A percentile compares a stretch with the other conserved stretches of the same genome.
phyloP scores from a whole-genome alignment of 2,329 filamentous ascomycete genomes.

The Colletotrichum sidae region DNA sequence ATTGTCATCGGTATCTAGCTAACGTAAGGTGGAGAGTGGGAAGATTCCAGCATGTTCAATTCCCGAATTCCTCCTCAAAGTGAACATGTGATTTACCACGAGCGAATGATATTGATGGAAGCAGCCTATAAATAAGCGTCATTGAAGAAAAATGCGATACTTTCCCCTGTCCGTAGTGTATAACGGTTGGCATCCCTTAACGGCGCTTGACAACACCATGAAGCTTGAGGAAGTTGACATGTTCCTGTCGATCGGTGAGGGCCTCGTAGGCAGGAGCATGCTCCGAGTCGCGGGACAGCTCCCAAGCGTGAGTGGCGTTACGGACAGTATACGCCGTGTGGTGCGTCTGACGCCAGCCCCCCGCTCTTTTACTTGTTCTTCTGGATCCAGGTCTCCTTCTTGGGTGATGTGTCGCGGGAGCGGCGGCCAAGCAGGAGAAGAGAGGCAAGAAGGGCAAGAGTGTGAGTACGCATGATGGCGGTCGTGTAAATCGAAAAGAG shows the following conservation, averaged over 20 bases:
- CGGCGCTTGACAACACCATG: neutral
- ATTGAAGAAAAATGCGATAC: too few species aligned
- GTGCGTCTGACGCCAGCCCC: neutral
- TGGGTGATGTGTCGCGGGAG: neutral
- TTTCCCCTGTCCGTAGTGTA: too few species aligned
- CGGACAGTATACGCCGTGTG: neutral
- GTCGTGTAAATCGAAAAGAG: too few species aligned
- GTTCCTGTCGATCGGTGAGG: neutral
- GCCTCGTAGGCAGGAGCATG: neutral
- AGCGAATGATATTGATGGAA: too few species aligned
- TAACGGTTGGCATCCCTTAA: neutral
- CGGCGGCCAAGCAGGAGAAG: constrained; percentile 2
- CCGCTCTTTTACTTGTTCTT: neutral
- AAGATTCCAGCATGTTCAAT: too few species aligned
- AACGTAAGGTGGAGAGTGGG: too few species aligned
- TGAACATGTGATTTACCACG: too few species aligned
- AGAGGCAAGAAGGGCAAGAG: neutral
- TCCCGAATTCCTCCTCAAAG: too few species aligned
- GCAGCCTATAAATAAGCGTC: too few species aligned
- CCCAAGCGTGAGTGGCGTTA: neutral
- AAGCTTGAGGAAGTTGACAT: neutral
- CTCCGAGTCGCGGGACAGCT: neutral
- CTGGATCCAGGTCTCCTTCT: constrained; percentile 8
- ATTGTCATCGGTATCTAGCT: too few species aligned
- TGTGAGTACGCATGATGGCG: neutral